These are phyloP conservation scores for Lactifluus echinatus DNA, from an alignment of 768 basidiomycete species.

Conservation along the genomic window DNA sequence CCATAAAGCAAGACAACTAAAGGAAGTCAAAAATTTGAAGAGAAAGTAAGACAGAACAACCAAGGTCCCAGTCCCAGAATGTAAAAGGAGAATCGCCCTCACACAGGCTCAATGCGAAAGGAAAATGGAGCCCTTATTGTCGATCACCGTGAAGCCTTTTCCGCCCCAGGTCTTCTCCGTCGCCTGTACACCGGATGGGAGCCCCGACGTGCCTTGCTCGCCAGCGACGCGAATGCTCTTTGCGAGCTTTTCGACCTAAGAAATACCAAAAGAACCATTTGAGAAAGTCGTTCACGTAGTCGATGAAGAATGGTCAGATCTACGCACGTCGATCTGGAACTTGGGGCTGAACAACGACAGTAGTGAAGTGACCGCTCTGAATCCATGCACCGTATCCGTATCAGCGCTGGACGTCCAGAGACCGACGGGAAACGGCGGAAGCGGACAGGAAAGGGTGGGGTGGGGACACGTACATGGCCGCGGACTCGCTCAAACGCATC, in stretches of 20 bases:
- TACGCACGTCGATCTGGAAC: slow-evolving; percentile 8
- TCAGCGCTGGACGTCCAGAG: neutral
- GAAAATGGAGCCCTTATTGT: slow-evolving; percentile 28
- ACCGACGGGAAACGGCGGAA: neutral
- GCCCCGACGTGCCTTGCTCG: slow-evolving; percentile 39
- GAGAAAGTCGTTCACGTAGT: neutral
- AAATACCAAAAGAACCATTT: neutral
- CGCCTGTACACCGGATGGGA: slow-evolving; percentile 39
- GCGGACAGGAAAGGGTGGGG: no score
- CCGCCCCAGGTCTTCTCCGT: slow-evolving; percentile 32
- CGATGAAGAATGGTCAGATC: neutral
- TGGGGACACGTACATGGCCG: neutral
- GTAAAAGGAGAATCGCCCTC: no score
- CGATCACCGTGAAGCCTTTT: slow-evolving; percentile 44
- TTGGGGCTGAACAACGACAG: neutral
- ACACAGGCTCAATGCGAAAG: slow-evolving; percentile 1
- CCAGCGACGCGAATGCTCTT: slow-evolving; percentile 49
- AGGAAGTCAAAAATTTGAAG: no score
- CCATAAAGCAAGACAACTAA: no score
- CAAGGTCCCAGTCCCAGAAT: no score
- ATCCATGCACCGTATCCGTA: no score
- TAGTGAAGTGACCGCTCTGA: neutral
- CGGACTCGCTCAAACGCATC: neutral
- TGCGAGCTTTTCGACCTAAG: slow-evolving; percentile 44
- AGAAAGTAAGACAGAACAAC: no score